These are phyloP conservation scores for Datura wrightii DNA, from an alignment of 257 asterid species.

Conservation along the genomic window DNA sequence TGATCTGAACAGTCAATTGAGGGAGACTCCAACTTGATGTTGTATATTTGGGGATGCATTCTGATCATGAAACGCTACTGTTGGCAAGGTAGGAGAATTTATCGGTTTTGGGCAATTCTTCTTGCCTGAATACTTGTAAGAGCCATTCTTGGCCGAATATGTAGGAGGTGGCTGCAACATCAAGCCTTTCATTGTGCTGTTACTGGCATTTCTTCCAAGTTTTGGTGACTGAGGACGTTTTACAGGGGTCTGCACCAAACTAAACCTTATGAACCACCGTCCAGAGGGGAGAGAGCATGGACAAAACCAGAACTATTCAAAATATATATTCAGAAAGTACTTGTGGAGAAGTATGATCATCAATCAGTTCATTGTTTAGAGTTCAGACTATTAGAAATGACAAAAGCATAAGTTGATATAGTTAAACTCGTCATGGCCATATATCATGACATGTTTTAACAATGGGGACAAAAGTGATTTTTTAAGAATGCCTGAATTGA, in stretches of 20 bases:
- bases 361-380: background rate
- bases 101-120: conserved; percentile 39
- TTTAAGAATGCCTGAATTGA: background rate
- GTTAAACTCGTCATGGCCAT: background rate
- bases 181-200: conserved; percentile 52
- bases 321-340: background rate
- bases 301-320: background rate
- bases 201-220: conserved; percentile 46
- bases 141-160: conserved; percentile 41
- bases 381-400: background rate
- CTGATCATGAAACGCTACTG: background rate
- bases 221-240: conserved; percentile 50
- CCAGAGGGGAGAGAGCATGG: background rate
- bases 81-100: conserved; percentile 4
- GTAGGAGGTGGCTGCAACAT: conserved; percentile 56
- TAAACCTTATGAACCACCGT: background rate
- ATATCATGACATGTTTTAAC: background rate
- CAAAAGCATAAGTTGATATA: background rate
- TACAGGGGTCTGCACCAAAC: conserved; percentile 51
- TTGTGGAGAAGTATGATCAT: background rate
- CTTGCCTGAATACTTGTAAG: conserved; percentile 44
- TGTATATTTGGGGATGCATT: conserved; percentile 34
- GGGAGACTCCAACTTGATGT: conserved; percentile 21
- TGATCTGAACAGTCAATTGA: background rate
- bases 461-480: background rate